phyloP scores from a whole-genome alignment of 2,329 filamentous ascomycete genomes.

The Diplocarpon mali region DNA sequence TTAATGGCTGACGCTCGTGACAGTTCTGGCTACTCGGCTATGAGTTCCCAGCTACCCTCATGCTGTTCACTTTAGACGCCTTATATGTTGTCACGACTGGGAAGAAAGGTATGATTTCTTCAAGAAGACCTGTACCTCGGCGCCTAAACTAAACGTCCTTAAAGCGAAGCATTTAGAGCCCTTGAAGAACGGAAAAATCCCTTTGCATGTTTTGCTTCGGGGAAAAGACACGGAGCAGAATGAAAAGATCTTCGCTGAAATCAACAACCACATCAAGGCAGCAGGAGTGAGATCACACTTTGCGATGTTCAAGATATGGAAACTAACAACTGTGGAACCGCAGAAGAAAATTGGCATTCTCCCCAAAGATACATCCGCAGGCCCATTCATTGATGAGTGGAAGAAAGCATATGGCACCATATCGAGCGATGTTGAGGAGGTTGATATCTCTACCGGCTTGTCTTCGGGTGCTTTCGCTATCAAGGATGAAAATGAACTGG shows the following conservation, averaged over 20 bases:
- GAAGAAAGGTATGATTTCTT: conserved; percentile 66
- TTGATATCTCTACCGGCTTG: conserved; percentile 73
- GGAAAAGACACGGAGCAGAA: conserved; percentile 89
- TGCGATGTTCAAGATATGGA: not conserved
- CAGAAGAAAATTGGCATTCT: conserved; percentile 85
- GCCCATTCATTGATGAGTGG: conserved; percentile 94
- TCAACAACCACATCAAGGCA: conserved; percentile 75
- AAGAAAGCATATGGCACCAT: conserved; percentile 69
- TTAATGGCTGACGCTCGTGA: conserved; percentile 10
- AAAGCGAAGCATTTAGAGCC: conserved; percentile 85
- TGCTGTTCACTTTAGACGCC: conserved; percentile 80
- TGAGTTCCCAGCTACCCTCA: conserved; percentile 92
- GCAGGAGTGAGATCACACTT: conserved; percentile 54
- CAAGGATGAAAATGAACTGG: conserved; percentile 89
- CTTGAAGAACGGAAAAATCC: conserved; percentile 83
- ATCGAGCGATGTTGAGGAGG: conserved; percentile 77
- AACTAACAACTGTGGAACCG: conserved; percentile 9
- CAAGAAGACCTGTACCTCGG: conserved; percentile 5
- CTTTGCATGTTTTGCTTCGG: conserved; percentile 81
- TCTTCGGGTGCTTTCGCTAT: conserved; percentile 77
- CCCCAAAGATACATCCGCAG: conserved; percentile 71
- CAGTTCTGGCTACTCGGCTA: conserved; percentile 98
- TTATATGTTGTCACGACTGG: conserved; percentile 90
- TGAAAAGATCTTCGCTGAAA: conserved; percentile 76
- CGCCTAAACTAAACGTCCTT: conserved; percentile 26